Evolutionary conservation across 2,329 filamentous ascomycete species (phyloP).

Genomic region (Penicillium rolfsii): DNA sequence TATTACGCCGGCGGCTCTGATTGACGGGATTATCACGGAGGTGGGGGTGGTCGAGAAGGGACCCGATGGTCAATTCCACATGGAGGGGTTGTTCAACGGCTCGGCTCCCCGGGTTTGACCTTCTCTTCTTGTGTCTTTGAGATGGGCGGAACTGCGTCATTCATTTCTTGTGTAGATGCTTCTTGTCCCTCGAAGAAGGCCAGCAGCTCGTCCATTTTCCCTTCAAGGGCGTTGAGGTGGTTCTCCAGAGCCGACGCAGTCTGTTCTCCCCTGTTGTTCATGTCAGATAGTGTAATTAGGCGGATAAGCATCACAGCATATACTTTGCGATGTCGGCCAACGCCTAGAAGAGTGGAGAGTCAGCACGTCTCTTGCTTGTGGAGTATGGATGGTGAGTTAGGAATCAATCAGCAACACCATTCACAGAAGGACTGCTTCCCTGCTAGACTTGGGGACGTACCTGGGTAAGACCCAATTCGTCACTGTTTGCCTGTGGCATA

Average conservation of each 20-base stretch:
- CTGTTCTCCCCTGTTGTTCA: constrained; percentile 23
- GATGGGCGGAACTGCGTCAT: not conserved
- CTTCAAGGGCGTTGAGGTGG: constrained; percentile 25
- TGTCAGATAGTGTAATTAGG: constrained; percentile 9
- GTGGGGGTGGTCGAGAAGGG: constrained; percentile 82
- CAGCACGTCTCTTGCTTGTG: not conserved
- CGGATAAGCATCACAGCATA: not conserved
- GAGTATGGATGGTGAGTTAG: not conserved
- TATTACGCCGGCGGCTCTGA: constrained; percentile 83
- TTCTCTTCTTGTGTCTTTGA: constrained; percentile 4
- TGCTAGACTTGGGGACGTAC: not conserved
- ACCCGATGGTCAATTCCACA: constrained; percentile 68
- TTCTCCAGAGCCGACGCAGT: constrained; percentile 27
- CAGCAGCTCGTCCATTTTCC: constrained; percentile 35
- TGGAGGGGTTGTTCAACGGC: constrained; percentile 43
- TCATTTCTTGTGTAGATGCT: constrained; percentile 3
- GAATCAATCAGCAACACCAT: not conserved
- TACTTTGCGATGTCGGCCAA: constrained; percentile 29
- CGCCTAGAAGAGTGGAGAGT: constrained; percentile 12
- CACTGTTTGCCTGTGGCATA: constrained; percentile 3
- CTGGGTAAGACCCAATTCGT: constrained; percentile 9
- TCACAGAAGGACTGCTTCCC: not conserved
- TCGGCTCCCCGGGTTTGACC: constrained; percentile 13
- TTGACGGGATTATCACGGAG: constrained; percentile 94
- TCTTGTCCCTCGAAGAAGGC: constrained; percentile 26